A percentile compares a stretch with the other conserved stretches of the same genome.
phyloP scores from a whole-genome alignment of 805 yeast genomes.

The Metschnikowia santaceciliae region DNA sequence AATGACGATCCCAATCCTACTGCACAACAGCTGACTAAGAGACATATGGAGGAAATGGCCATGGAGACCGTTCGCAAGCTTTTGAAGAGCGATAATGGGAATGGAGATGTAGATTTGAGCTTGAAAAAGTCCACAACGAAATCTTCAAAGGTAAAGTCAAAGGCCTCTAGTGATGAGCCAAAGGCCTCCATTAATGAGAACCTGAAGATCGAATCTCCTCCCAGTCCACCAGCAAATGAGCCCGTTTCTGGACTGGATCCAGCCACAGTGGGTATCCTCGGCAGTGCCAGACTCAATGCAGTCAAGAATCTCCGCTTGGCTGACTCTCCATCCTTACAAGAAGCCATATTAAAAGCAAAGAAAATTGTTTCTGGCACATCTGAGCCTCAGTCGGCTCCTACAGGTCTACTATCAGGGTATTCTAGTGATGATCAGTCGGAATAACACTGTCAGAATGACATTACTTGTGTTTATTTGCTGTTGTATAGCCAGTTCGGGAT shows the following conservation, averaged over 20 bases:
- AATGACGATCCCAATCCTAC: slow-evolving; percentile 79
- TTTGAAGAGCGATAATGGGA: slow-evolving; percentile 16
- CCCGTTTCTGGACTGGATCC: background rate
- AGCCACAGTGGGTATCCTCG: background rate
- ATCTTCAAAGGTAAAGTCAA: background rate
- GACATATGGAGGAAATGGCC: slow-evolving; percentile 49
- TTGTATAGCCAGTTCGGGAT: slow-evolving; percentile 26
- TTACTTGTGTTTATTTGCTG: background rate
- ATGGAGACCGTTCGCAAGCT: slow-evolving; percentile 48
- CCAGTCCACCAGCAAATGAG: background rate
- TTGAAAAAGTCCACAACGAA: background rate
- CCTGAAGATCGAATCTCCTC: background rate
- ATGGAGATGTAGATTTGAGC: background rate
- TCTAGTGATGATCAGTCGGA: slow-evolving; percentile 27
- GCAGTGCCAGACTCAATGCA: background rate
- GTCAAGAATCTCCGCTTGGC: background rate
- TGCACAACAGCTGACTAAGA: slow-evolving; percentile 48
- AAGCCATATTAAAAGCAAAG: background rate
- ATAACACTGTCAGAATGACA: background rate
- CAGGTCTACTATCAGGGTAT: slow-evolving; percentile 22
- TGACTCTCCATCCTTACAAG: background rate
- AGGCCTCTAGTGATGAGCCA: no score
- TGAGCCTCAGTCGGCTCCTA: background rate
- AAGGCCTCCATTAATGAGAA: background rate
- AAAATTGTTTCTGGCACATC: background rate